These are phyloP conservation scores for Coemansia sp. DNA, from an alignment of 371 early-diverging fungal genomes.

Conservation along the genomic window DNA sequence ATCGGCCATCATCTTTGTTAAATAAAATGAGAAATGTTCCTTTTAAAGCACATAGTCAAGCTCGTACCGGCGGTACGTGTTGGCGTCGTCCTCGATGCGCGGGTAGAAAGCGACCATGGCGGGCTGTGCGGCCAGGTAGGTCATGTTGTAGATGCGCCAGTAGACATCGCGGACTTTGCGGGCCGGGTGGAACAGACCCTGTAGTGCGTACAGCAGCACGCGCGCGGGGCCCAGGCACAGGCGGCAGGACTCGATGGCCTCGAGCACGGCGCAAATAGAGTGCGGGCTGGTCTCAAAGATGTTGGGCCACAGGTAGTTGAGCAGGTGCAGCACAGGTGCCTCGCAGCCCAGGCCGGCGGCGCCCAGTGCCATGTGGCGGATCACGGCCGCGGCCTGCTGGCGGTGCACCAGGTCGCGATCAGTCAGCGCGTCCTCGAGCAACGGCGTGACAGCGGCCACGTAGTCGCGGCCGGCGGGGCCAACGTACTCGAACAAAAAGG, in stretches of 20 bases:
- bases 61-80: constrained; percentile 75
- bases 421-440: constrained; percentile 96
- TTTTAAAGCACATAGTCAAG: constrained; percentile 59
- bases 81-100: constrained; percentile 80
- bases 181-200: constrained; percentile 98
- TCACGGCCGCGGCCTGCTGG: constrained; percentile 93
- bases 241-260: constrained; percentile 93
- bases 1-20: too few relatives aligned
- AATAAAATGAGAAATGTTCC: too few relatives aligned
- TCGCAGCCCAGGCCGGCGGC: constrained; percentile 92
- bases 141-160: constrained; percentile 95
- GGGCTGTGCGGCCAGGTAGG: constrained; percentile 93
- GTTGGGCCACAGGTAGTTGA: constrained; percentile 98
- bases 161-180: constrained; percentile 93
- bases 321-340: constrained; percentile 88
- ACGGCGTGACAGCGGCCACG: constrained; percentile 91
- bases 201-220: constrained; percentile 85
- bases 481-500: constrained; percentile 97
- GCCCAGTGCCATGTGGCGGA: constrained; percentile 92
- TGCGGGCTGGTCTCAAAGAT: constrained; percentile 97
- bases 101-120: constrained; percentile 91
- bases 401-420: constrained; percentile 97
- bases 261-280: constrained; percentile 95
- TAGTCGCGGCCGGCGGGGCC: constrained; percentile 97
- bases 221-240: constrained; percentile 86